Percentiles rank a stretch among this genome's conserved stretches.
These are phyloP conservation scores for Penicillium sp. DNA, from an alignment of 2,329 filamentous ascomycete genomes.

Conservation along the genomic window DNA sequence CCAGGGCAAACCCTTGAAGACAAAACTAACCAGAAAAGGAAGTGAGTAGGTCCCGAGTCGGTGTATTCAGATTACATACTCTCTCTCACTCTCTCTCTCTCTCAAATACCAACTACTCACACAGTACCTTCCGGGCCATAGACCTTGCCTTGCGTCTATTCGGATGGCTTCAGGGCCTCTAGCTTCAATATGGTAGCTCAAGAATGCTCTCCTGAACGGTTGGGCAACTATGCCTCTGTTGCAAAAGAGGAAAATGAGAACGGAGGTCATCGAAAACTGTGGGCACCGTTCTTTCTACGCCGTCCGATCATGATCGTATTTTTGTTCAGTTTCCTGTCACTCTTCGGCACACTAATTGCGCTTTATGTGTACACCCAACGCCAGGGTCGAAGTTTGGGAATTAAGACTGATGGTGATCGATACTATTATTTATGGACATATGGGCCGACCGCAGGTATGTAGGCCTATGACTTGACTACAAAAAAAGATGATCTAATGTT, in stretches of 20 bases:
- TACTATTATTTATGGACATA: constrained; percentile 13
- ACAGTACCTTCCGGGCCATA: neutral
- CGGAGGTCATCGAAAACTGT: neutral
- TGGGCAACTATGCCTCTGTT: neutral
- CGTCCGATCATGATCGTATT: constrained; percentile 4
- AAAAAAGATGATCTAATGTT: neutral
- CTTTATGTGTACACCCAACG: constrained; percentile 1
- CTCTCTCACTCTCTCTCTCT: neutral
- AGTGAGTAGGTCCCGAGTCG: neutral
- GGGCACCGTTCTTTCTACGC: constrained; percentile 8
- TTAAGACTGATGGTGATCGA: neutral
- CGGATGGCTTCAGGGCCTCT: neutral
- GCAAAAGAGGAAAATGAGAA: neutral
- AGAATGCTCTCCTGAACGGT: neutral
- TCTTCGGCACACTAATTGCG: neutral
- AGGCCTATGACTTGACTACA: neutral
- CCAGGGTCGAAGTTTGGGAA: constrained; percentile 1
- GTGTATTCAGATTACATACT: neutral
- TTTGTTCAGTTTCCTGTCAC: neutral
- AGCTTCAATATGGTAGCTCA: neutral
- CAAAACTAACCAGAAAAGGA: neutral
- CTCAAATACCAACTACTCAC: neutral
- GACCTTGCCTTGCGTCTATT: neutral
- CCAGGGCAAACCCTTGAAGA: neutral
- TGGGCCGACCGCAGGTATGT: constrained; percentile 13